Conservation (phyloP, 495 filamentous ascomycete genomes). For the Niebla homalea region DNA sequence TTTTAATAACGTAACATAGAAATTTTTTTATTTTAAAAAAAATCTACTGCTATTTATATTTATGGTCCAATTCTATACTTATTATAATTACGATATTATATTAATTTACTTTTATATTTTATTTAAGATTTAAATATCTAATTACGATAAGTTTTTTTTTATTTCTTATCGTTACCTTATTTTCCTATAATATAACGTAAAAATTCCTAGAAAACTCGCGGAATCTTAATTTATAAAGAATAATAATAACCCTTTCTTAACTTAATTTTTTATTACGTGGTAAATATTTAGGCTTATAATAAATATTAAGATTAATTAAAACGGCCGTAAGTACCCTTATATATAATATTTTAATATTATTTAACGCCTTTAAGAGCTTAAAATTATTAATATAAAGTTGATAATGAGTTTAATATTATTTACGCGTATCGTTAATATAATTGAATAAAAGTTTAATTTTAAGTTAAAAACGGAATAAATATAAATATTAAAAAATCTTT, state of each 20-base stretch:
- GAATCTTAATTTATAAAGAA: not conserved
- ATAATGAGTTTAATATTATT: not conserved
- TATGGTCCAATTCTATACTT: not conserved
- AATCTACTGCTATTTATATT: not conserved
- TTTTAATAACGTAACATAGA: not conserved
- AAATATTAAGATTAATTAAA: no score
- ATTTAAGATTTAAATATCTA: not conserved
- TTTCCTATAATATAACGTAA: not conserved
- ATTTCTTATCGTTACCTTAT: not conserved
- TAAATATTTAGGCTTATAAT: no score
- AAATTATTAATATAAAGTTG: not conserved
- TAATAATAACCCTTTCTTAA: not conserved
- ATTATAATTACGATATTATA: not conserved
- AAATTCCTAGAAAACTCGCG: not conserved
- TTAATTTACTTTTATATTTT: not conserved
- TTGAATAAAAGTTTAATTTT: not conserved
- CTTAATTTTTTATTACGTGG: not conserved
- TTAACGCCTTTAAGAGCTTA: not conserved
- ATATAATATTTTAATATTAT: not conserved
- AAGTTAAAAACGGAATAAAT: not conserved
- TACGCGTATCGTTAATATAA: not conserved
- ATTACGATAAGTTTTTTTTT: not conserved
- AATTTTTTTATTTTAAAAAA: not conserved
- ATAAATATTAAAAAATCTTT: not conserved
- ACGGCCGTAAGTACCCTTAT: not conserved